These are phyloP conservation scores for Apiotrichum veenhuisii DNA, from an alignment of 1,284 basidiomycete genomes.

Conservation along the genomic window DNA sequence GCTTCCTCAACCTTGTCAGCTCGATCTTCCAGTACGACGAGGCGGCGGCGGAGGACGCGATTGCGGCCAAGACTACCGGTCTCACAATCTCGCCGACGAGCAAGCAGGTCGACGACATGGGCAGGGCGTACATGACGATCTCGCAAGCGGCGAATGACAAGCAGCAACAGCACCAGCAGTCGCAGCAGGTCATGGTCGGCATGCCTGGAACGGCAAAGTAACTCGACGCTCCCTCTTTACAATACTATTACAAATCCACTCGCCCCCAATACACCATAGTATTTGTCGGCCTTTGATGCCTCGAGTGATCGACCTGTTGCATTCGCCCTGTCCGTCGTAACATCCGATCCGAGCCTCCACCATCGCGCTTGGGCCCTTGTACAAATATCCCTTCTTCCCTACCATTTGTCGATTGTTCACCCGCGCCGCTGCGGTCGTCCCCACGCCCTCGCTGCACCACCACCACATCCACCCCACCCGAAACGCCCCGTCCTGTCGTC, in stretches of 20 bases:
- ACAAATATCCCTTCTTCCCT: neutral
- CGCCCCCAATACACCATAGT: neutral
- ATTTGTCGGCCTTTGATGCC: neutral
- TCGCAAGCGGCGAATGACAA: conserved; percentile 42
- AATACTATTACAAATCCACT: neutral
- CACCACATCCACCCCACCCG: neutral
- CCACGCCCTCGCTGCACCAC: neutral
- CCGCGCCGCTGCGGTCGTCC: neutral
- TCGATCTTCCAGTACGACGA: conserved; percentile 34
- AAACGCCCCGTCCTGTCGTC: neutral
- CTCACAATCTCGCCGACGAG: neutral
- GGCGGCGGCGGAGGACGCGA: conserved; percentile 14
- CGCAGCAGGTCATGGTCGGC: neutral
- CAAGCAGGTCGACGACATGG: conserved; percentile 8
- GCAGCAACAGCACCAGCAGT: conserved; percentile 8
- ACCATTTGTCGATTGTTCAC: neutral
- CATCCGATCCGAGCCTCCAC: neutral
- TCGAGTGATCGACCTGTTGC: neutral
- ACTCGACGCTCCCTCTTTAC: neutral
- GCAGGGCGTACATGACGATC: conserved; percentile 47
- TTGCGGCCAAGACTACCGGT: conserved; percentile 11
- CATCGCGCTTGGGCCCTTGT: neutral
- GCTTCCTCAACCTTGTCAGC: conserved; percentile 32
- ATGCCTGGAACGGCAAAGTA: conserved; percentile 1
- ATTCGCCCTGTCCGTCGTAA: neutral